Evolutionary conservation across 1,139 yeast genomes (phyloP), one percentile per base, ranked within the genome.

Genomic region (Suhomyces bolitotheri): DNA sequence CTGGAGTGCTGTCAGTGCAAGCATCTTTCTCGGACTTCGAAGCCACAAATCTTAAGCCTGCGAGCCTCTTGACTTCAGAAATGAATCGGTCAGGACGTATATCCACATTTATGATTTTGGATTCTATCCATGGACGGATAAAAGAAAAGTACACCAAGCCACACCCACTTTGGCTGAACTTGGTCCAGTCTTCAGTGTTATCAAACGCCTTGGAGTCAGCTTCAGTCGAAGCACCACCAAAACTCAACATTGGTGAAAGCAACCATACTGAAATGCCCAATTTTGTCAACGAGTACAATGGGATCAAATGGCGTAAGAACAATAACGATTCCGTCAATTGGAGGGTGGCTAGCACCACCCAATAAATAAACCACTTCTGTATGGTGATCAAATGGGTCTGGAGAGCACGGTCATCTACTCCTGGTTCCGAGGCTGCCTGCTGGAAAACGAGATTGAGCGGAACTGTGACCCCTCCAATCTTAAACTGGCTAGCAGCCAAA

Each of bases 321-420:
- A 69, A 50, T 17, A 66, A 35, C 36, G 55, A 45, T 45, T 64
- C 77, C 11, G 54, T 47, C 14, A 56, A 49, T n/a, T 56, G 58
- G 22, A 66, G 50, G 6, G 65, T 43, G 1, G 75, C 65, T 31
- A 63, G 56, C 1, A 76, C 71, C 12, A 77, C 58, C 87, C 87
- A 80, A 50, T 78, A 80, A 13, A 74, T 62, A 22, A 76, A 55
- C 79, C 83, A 76, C 49, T 79, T 77, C 36, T 77, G 76, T 26
- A 76, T 54, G 10, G 67, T 54, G 15, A 73, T 51, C 38, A 69
- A 53, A 43, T 71, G 70, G 24, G 40, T 34, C 26, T 51, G 56
- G 29, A 53, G 36, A 10, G 39, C 44, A 19, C 45, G 47, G 22
- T 51, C 56, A 22, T 46, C 37, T 7, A 25, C 36, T 1, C 31